A percentile compares a stretch with the other conserved stretches of the same genome.
phyloP scores from a whole-genome alignment of 2,329 filamentous ascomycete species.

The Nigrospora sphaerica region DNA sequence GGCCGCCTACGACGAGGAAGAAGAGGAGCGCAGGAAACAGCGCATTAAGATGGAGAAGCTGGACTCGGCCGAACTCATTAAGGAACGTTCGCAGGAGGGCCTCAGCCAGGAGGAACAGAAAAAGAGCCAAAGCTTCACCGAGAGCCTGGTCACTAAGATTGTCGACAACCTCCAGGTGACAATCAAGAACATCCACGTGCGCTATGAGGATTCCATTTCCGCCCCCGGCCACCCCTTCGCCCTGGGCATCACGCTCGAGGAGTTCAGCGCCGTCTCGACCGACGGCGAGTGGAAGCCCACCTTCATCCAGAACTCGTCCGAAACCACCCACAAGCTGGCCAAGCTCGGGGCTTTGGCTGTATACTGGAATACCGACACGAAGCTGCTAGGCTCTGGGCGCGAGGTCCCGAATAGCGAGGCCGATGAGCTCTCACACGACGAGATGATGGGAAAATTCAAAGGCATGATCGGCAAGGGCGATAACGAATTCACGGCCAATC shows the following conservation, averaged over 20 bases:
- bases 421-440: slow-evolving; percentile 61
- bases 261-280: slow-evolving; percentile 95
- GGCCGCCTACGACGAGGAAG: slow-evolving; percentile 83
- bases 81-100: slow-evolving; percentile 86
- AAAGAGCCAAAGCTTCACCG: slow-evolving; percentile 95
- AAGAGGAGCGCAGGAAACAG: slow-evolving; percentile 81
- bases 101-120: slow-evolving; percentile 93
- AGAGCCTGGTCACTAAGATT: slow-evolving; percentile 91
- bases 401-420: slow-evolving; percentile 56
- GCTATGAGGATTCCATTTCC: slow-evolving; percentile 96
- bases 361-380: slow-evolving; percentile 96
- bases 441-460: slow-evolving; percentile 71
- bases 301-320: slow-evolving; percentile 82
- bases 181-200: slow-evolving; percentile 96
- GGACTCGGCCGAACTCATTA: slow-evolving; percentile 89
- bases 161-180: slow-evolving; percentile 97
- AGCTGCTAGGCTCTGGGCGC: slow-evolving; percentile 74
- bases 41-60: slow-evolving; percentile 98
- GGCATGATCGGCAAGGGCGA: slow-evolving; percentile 71
- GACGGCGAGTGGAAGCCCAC: slow-evolving; percentile 92
- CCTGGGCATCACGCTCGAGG: slow-evolving; percentile 82
- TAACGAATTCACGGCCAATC: slow-evolving; percentile 43
- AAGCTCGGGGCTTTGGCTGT: slow-evolving; percentile 83
- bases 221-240: slow-evolving; percentile 93
- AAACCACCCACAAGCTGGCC: slow-evolving; percentile 86